These are phyloP conservation scores for Alternaria conjuncta DNA, from an alignment of 2,329 filamentous ascomycete species.

Conservation along the genomic window DNA sequence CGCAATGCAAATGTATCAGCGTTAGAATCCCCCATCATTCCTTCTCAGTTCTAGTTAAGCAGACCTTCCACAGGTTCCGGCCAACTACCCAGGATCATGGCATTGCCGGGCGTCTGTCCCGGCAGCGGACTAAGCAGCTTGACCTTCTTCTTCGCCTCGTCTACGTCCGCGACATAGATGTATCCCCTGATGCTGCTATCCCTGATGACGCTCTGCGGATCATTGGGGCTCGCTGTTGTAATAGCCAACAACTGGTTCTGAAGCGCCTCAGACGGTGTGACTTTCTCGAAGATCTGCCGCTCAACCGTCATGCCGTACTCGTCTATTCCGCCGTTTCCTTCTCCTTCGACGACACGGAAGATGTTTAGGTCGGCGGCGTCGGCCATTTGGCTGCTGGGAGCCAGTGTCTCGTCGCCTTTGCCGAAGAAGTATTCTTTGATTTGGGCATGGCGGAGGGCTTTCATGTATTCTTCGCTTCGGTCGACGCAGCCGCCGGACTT, in stretches of 20 bases:
- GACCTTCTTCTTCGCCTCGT: constrained; percentile 80
- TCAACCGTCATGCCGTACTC: constrained; percentile 29
- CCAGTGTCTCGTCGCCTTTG: constrained; percentile 71
- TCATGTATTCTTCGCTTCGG: constrained; percentile 75
- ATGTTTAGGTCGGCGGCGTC: constrained; percentile 77
- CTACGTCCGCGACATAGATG: constrained; percentile 89
- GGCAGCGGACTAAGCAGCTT: constrained; percentile 84
- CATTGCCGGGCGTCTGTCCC: constrained; percentile 77
- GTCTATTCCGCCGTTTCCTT: constrained; percentile 25
- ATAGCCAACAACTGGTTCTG: constrained; percentile 85
- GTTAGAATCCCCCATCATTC: neutral
- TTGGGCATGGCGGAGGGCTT: constrained; percentile 73
- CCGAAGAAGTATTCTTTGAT: constrained; percentile 97
- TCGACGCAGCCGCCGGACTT: constrained; percentile 86
- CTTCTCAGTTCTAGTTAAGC: constrained; percentile 50
- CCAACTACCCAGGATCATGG: constrained; percentile 84
- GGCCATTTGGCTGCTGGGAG: constrained; percentile 85
- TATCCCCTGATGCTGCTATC: constrained; percentile 90
- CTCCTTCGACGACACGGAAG: constrained; percentile 71
- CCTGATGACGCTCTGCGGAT: constrained; percentile 73
- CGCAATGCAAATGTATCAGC: neutral
- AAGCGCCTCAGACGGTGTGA: constrained; percentile 71
- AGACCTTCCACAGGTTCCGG: constrained; percentile 84
- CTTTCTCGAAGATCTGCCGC: constrained; percentile 62
- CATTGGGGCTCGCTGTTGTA: constrained; percentile 75